Evolutionary conservation across 306 rosid species (phyloP).

Genomic region (Lotus japonicus): DNA sequence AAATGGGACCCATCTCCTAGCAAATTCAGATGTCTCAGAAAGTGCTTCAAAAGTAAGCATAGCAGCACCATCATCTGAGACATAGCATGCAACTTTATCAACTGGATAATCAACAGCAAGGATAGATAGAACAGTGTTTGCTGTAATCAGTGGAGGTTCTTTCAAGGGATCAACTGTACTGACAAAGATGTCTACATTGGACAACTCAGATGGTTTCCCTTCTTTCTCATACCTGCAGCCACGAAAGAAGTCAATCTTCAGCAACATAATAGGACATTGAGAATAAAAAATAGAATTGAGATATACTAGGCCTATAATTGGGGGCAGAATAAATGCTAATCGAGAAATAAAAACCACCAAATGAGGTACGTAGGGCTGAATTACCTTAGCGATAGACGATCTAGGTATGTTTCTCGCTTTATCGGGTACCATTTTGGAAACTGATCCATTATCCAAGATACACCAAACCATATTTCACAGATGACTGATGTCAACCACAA

Average conservation of each 20-base stretch:
- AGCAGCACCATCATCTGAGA: constrained; percentile 99
- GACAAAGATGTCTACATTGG: constrained; percentile 69
- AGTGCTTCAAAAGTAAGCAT: constrained; percentile 98
- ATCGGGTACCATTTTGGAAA: constrained; percentile 97
- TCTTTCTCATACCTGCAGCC: constrained; percentile 88
- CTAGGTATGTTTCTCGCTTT: constrained; percentile 90
- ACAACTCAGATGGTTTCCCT: constrained; percentile 84
- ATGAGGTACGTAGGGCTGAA: not conserved
- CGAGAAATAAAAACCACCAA: not conserved
- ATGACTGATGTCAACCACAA: constrained; percentile 97
- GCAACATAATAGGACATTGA: not conserved
- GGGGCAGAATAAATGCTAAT: not conserved
- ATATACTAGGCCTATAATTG: not conserved
- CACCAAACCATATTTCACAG: constrained; percentile 98
- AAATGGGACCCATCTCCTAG: constrained; percentile 93
- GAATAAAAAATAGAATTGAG: not conserved
- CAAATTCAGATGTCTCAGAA: constrained; percentile 91
- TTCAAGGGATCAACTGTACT: constrained; percentile 98
- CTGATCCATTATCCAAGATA: constrained; percentile 94
- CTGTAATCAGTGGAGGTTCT: constrained; percentile 94
- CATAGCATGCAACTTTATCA: constrained; percentile 95
- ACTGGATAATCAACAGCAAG: constrained; percentile 92
- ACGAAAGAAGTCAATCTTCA: constrained; percentile 19
- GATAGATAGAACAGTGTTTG: constrained; percentile 92
- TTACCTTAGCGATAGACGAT: constrained; percentile 83